These are phyloP conservation scores for Lachnellula occidentalis DNA, from an alignment of 2,329 filamentous ascomycete species.

Conservation along the genomic window DNA sequence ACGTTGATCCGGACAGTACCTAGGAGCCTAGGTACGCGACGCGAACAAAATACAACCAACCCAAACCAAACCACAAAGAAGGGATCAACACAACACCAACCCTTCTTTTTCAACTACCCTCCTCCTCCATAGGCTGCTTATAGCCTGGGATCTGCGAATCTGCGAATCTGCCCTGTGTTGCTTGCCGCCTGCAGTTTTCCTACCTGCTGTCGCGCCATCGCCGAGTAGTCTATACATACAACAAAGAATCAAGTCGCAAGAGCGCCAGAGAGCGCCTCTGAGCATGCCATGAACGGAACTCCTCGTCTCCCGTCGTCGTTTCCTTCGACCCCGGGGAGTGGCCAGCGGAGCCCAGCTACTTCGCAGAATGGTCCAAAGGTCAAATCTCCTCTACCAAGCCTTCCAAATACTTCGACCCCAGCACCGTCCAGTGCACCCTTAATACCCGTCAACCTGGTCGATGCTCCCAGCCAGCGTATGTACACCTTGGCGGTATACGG, in stretches of 20 bases:
- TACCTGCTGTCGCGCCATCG: no score
- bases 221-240: no score
- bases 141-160: no score
- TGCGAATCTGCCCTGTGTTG: no score
- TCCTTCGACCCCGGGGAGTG: slow-evolving; percentile 48
- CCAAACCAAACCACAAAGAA: not conserved
- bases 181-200: no score
- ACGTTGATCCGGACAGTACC: no score
- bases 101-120: no score
- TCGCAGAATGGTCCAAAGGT: slow-evolving; percentile 21
- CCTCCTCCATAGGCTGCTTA: no score
- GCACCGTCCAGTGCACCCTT: slow-evolving; percentile 46
- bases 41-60: not conserved
- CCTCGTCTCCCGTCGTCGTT: slow-evolving; percentile 78
- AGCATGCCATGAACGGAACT: slow-evolving; percentile 66
- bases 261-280: slow-evolving; percentile 7
- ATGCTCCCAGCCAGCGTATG: slow-evolving; percentile 85
- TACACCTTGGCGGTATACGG: slow-evolving; percentile 80
- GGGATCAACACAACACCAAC: no score
- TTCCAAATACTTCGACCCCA: slow-evolving; percentile 19
- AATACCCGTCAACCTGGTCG: slow-evolving; percentile 75
- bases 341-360: slow-evolving; percentile 22
- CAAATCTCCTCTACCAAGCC: slow-evolving; percentile 24
- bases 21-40: not conserved
- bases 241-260: not conserved